These are phyloP conservation scores for Eustoma russellianum DNA, from an alignment of 257 asterid species.

Conservation along the genomic window DNA sequence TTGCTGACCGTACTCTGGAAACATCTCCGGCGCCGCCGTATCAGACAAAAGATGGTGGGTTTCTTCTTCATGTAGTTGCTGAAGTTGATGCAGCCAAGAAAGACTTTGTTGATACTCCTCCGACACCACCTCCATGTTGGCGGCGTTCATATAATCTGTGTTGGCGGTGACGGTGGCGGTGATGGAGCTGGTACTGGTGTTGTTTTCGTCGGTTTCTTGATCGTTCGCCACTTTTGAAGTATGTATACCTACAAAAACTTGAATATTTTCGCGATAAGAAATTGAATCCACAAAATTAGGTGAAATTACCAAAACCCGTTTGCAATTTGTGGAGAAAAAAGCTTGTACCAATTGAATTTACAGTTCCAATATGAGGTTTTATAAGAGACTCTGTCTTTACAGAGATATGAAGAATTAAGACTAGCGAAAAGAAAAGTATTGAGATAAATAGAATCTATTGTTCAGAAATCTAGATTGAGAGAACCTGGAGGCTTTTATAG, in stretches of 20 bases:
- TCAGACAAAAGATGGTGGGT: conserved; percentile 28
- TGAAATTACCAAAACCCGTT: no score
- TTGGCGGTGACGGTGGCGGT: conserved; percentile 14
- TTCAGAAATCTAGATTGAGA: neutral
- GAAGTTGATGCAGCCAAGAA: no score
- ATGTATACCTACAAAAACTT: conserved; percentile 3
- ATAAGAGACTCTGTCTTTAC: neutral
- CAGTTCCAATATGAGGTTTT: no score
- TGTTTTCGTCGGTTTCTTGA: conserved; percentile 36
- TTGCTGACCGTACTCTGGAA: conserved; percentile 24
- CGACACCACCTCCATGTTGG: neutral
- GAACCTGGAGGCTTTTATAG: neutral
- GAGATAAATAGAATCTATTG: neutral
- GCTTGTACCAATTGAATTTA: no score
- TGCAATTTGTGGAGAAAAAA: no score
- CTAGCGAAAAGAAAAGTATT: neutral
- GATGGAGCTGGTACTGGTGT: no score
- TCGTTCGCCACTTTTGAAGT: conserved; percentile 63
- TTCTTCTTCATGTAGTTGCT: conserved; percentile 4
- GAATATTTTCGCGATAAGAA: neutral
- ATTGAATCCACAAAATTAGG: neutral
- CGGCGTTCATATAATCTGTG: conserved; percentile 1
- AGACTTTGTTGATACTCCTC: neutral
- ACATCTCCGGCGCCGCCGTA: conserved; percentile 25
- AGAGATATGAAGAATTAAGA: neutral